phyloP scores from a whole-genome alignment of 805 yeast genomes.

The Suhomyces faveliae region DNA sequence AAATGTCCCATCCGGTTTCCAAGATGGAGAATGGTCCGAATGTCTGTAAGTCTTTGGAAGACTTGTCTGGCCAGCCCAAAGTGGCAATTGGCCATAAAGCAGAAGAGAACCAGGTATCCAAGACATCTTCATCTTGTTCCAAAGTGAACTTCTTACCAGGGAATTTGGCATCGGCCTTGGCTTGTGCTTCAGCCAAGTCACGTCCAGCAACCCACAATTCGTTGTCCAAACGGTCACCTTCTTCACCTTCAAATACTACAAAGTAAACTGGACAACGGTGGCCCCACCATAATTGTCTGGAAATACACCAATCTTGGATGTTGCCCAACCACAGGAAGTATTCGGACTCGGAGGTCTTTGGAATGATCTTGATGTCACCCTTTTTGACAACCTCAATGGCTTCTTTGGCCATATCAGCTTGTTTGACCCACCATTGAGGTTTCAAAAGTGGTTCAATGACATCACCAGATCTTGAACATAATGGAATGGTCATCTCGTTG shows the following conservation, averaged over 20 bases:
- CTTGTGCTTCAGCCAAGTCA: conserved; percentile 75
- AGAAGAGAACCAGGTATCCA: conserved; percentile 98
- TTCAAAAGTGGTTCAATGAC: conserved; percentile 93
- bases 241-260: conserved; percentile 74
- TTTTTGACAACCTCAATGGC: conserved; percentile 82
- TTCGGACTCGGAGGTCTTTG: conserved; percentile 88
- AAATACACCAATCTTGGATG: conserved; percentile 99
- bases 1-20: conserved; percentile 99
- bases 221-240: conserved; percentile 60
- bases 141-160: conserved; percentile 67
- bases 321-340: conserved; percentile 94
- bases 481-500: conserved; percentile 93
- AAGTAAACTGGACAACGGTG: conserved; percentile 97
- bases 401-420: conserved; percentile 80
- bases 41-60: conserved; percentile 66
- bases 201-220: conserved; percentile 92
- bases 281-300: conserved; percentile 92
- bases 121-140: conserved; percentile 95
- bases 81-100: conserved; percentile 98
- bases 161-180: conserved; percentile 73
- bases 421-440: conserved; percentile 99
- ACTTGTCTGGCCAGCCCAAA: conserved; percentile 85
- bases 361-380: conserved; percentile 79
- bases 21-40: conserved; percentile 91
- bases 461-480: conserved; percentile 95